Conservation (phyloP, 352 stramenopile genomes). For the Phytophthora agathidicida region DNA sequence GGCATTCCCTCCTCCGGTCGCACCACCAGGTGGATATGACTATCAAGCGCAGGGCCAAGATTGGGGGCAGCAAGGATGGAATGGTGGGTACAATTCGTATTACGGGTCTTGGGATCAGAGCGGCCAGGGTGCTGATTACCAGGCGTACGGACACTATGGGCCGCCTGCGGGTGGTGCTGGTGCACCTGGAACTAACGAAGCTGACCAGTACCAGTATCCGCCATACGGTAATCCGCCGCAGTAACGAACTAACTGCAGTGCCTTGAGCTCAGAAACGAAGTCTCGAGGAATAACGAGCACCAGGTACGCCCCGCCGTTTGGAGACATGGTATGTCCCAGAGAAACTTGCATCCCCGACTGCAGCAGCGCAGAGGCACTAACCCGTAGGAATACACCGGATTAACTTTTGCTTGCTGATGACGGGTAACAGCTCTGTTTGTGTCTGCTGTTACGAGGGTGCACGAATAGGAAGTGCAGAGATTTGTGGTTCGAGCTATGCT, state of each 20-base stretch:
- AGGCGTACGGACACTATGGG: conserved; percentile 45
- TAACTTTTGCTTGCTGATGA: conserved; percentile 41
- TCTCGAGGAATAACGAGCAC: conserved; percentile 4
- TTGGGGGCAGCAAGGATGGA: conserved; percentile 45
- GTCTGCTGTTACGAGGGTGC: conserved; percentile 8
- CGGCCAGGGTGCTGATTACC: conserved; percentile 35
- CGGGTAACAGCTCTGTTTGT: conserved; percentile 19
- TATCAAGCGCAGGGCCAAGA: conserved; percentile 43
- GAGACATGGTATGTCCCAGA: conserved; percentile 17
- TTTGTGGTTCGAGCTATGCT: not conserved
- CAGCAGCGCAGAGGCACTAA: conserved; percentile 31
- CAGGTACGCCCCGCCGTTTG: conserved; percentile 33
- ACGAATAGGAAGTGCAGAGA: not conserved
- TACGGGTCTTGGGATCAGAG: conserved; percentile 54
- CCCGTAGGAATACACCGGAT: conserved; percentile 45
- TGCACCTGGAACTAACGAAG: conserved; percentile 27
- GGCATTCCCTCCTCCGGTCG: conserved; percentile 54
- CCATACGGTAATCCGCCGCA: conserved; percentile 42
- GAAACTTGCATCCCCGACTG: conserved; percentile 13
- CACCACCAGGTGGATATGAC: conserved; percentile 39
- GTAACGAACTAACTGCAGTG: conserved; percentile 35
- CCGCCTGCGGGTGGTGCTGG: conserved; percentile 16
- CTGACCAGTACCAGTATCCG: conserved; percentile 56
- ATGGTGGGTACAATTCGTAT: conserved; percentile 56
- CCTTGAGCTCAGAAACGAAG: conserved; percentile 13